Base-by-base conservation (phyloP, 2,329 filamentous ascomycete species). In the Cercospora sp. region DNA sequence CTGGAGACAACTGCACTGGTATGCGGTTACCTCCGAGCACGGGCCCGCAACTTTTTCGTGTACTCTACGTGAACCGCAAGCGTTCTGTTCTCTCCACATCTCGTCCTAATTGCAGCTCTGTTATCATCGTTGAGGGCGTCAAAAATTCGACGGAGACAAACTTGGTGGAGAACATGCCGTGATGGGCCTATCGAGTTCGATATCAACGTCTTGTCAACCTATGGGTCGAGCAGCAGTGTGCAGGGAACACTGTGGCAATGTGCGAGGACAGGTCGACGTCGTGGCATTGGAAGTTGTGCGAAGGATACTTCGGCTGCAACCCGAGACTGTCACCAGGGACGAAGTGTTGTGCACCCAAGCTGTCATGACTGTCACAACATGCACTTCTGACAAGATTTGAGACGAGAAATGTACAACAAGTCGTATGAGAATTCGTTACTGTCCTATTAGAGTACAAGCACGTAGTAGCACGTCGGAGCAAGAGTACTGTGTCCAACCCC, bases 401-500 rank as follows among this genome's bases (percentile, higher is more conserved):
- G 12, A 28, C 23, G 23, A 16, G 48, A 55, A 53, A 16, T 30
- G 48, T 55, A 55, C 10, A 55, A 55, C 23, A 55, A 26, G 23
- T 55, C 48, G 48, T 55, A 30, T 55, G 48, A 55, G 48, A 55
- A 36, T 59, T 58, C 55, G 55, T 59, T 59, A 59, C 55, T 59
- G 30, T 59, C 28, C 31, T 36, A 36, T 36, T 59, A 59, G 28
- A 33, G 30, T 59, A 59, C 55, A 59, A 59, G 55, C 55, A 59
- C 28, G 55, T 36, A 59, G 55, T 36, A 18, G 55, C 28, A 36
- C 28, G 28, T 30, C 16, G 55, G 55, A 59, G 55, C 55, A 59
- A 59, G 55, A 59, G 55, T 59, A 36, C 55, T 59, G 55, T 59
- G n/a, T 59, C 55, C 55, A 59, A 59, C 55, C 28, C 55, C 28